A percentile compares a stretch with the other conserved stretches of the same genome.
Evolutionary conservation across 1,284 basidiomycete genomes (phyloP).

Genomic region (Fistulinella cinereoalba): DNA sequence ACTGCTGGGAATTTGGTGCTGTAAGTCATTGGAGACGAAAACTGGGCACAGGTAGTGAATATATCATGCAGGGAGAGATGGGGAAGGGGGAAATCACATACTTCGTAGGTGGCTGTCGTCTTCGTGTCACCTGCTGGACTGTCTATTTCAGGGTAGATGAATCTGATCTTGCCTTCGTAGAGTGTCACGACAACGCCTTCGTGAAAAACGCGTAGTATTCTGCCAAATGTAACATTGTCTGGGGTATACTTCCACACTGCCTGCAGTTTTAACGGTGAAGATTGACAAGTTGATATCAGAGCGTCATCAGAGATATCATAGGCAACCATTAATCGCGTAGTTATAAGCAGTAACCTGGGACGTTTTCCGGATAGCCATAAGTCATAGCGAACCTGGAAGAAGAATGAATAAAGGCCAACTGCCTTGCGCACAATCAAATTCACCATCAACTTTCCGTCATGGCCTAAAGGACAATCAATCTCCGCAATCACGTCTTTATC

Average conservation of each 20-base stretch:
- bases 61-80: no score
- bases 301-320: slow-evolving; percentile 27
- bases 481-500: slow-evolving; percentile 23
- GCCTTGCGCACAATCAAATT: neutral
- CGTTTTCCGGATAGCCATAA: slow-evolving; percentile 26
- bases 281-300: slow-evolving; percentile 10
- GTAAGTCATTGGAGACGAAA: slow-evolving; percentile 13
- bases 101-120: slow-evolving; percentile 19
- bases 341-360: slow-evolving; percentile 26
- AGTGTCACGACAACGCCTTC: slow-evolving; percentile 28
- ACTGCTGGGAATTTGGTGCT: slow-evolving; percentile 21
- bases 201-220: slow-evolving; percentile 28
- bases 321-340: slow-evolving; percentile 30
- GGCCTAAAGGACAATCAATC: slow-evolving; percentile 29
- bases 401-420: neutral
- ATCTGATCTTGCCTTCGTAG: slow-evolving; percentile 27
- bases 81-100: no score
- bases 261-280: slow-evolving; percentile 10
- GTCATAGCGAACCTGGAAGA: slow-evolving; percentile 27
- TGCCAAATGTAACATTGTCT: slow-evolving; percentile 24
- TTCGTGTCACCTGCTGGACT: slow-evolving; percentile 12
- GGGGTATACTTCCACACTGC: slow-evolving; percentile 21
- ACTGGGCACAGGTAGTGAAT: slow-evolving; percentile 18
- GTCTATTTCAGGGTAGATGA: slow-evolving; percentile 30
- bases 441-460: slow-evolving; percentile 29